phyloP scores from a whole-genome alignment of 73 alveolate species.

The Uronychia setigera region DNA sequence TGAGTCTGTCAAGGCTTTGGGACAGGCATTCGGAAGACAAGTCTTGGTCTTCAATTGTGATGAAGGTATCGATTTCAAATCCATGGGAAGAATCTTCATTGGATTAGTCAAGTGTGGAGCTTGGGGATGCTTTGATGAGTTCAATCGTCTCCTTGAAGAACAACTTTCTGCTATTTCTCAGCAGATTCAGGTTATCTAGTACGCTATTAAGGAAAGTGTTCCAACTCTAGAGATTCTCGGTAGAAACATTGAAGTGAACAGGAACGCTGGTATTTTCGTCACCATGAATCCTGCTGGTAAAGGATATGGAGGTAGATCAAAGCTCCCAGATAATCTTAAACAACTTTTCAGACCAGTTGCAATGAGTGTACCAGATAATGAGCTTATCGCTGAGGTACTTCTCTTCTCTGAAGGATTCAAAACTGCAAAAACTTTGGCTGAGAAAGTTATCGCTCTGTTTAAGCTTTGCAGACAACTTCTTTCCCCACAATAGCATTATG shows the following conservation, averaged over 20 bases:
- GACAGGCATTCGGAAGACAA: constrained; percentile 99
- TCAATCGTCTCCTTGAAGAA: constrained; percentile 99
- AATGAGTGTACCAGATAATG: constrained; percentile 99
- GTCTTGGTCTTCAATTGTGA: constrained; percentile 99
- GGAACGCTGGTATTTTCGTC: constrained; percentile 98
- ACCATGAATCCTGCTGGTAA: constrained; percentile 99
- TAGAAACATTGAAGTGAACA: constrained; percentile 90
- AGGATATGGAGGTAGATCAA: constrained; percentile 99
- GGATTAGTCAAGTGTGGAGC: constrained; percentile 99
- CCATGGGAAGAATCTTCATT: constrained; percentile 99
- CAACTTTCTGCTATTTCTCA: constrained; percentile 99
- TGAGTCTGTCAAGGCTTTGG: constrained; percentile 99
- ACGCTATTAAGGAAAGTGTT: constrained; percentile 93
- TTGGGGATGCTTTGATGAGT: constrained; percentile 99
- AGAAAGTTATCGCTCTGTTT: constrained; percentile 96
- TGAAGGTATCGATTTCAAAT: constrained; percentile 99
- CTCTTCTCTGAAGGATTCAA: constrained; percentile 99
- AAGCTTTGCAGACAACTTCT: constrained; percentile 96
- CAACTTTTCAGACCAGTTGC: constrained; percentile 99
- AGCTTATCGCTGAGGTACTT: constrained; percentile 99
- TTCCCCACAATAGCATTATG: constrained; percentile 99
- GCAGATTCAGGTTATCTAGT: constrained; percentile 95
- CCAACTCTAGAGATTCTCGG: constrained; percentile 87
- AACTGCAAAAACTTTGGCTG: constrained; percentile 91
- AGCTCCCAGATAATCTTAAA: constrained; percentile 99